A percentile compares a stretch with the other conserved stretches of the same genome.
phyloP scores from a whole-genome alignment of 1,139 yeast genomes.

The Candida glucosophila region DNA sequence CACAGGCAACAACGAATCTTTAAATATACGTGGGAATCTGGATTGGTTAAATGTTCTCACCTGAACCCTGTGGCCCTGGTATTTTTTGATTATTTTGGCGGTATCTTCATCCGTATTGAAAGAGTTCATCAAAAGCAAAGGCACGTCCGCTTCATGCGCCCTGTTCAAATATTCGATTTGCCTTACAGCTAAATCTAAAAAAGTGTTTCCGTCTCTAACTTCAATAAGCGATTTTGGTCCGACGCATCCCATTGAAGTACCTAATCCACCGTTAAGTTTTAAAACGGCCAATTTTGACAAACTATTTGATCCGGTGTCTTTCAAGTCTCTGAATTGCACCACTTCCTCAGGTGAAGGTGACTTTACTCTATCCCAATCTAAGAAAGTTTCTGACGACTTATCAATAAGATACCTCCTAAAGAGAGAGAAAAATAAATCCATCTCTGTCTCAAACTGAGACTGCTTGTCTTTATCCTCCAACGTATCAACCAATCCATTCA shows the following conservation, averaged over 20 bases:
- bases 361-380: constrained; percentile 94
- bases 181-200: constrained; percentile 88
- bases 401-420: constrained; percentile 89
- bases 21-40: constrained; percentile 89
- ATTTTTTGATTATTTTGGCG: constrained; percentile 89
- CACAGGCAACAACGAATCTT: constrained; percentile 90
- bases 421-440: constrained; percentile 90
- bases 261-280: constrained; percentile 95
- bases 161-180: constrained; percentile 95
- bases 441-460: constrained; percentile 71
- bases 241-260: constrained; percentile 99
- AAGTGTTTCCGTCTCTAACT: constrained; percentile 96
- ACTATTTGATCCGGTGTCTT: constrained; percentile 30
- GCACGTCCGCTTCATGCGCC: constrained; percentile 86
- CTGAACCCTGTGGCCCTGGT: constrained; percentile 92
- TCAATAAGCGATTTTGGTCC: constrained; percentile 98
- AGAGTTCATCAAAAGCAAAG: constrained; percentile 93
- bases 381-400: constrained; percentile 75
- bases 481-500: constrained; percentile 81
- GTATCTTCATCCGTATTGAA: constrained; percentile 97
- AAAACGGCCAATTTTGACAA: constrained; percentile 85
- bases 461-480: constrained; percentile 52
- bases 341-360: constrained; percentile 87
- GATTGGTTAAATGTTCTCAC: constrained; percentile 97
- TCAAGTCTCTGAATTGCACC: constrained; percentile 57